Base-by-base conservation (phyloP, 2,329 filamentous ascomycete species). In the Stagonosporopsis rhizophila region DNA sequence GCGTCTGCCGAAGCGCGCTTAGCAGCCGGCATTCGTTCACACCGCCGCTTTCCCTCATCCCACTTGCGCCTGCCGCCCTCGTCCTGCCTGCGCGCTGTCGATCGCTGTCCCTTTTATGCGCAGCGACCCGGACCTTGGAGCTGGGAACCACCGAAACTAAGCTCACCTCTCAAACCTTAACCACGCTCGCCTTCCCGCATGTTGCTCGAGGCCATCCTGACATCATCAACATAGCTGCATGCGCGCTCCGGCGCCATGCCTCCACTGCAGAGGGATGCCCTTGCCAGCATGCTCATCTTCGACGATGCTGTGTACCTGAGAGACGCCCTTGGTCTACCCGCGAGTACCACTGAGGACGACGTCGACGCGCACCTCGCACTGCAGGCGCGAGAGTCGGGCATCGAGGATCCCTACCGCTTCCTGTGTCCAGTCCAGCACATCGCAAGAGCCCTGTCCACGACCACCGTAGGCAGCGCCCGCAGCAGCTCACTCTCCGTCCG, bases 181-280 rank as follows among this genome's bases (percentile, higher is more conserved):
- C 56, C 37, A 53, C 58, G 44, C 60, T 32, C 55, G 54, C 56
- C 61, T 53, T 46, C 57, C 62, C 53, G 59, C 64, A 64, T 65
- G 64, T 61, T 51, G 58, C 44, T 60, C 56, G 40, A 38, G 35
- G 22, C 44, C 28, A 44, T 54, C 61, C 59, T 66, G 67, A 66
- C 64, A 62, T 67, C 68, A 66, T 59, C 51, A 44, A 37, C 52
- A 56, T 64, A 60, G 60, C 52, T 67, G 56, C 62, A 73, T 74
- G 71, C 63, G 68, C 67, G 66, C 68, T 61, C 54, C 62, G 64
- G 68, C 66, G 70, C 70, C 62, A 75, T 75, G 73, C 57, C 61
- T 37, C 59, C 60, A 60, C 62, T 55, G 44, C 62, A 50, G 41
- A 65, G 61, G 64, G 65, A 70, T 35, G 65, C 68, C 51, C 64